Base-by-base conservation (phyloP, 78 protist species). In the Speleostelium caveatum region DNA sequence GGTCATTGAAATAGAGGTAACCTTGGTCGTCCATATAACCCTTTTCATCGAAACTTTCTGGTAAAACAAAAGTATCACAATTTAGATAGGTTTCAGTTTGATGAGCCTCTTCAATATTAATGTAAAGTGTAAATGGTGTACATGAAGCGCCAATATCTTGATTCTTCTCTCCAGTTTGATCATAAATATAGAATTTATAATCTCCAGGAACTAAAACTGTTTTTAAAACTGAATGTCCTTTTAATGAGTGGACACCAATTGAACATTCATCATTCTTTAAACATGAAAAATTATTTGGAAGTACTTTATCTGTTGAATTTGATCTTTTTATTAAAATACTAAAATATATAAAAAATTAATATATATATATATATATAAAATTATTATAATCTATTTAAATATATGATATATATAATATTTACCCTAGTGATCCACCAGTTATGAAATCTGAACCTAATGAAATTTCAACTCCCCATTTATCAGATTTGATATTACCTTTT, bases 401-500 rank as follows among this genome's bases (percentile, higher is more conserved):
- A n/a, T n/a, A n/a, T n/a, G n/a, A n/a, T n/a, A n/a, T n/a, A n/a
- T n/a, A n/a, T n/a, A n/a, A n/a, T 49, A 49, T 49, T 36, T 78
- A 78, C 87, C 74, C 74, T 36, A 80, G 35, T 56, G 78, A 67
- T 28, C 89, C 89, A 56, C 89, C 89, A 58, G 89, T 80, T 35
- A 80, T 30, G n/a, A 80, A 80, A 59, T 80, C 60, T 21, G 35
- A 67, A 56, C 89, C 89, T 30, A 80, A 8, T 33, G 89, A 36
- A 56, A 80, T 45, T 26, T 80, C 89, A 49, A 80, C 58, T 38
- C 78, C 67, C 74, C 53, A 80, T 56, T 80, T 80, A 41, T 80
- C 62, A 55, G 73, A 51, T 2, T 32, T 17, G 36, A 65, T 36
- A 21, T 36, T 19, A 33, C 26, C 51, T 26, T 4, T 2, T 33